Evolutionary conservation across 2,329 filamentous ascomycete genomes (phyloP).

Genomic region (Raffaelea albimanens): DNA sequence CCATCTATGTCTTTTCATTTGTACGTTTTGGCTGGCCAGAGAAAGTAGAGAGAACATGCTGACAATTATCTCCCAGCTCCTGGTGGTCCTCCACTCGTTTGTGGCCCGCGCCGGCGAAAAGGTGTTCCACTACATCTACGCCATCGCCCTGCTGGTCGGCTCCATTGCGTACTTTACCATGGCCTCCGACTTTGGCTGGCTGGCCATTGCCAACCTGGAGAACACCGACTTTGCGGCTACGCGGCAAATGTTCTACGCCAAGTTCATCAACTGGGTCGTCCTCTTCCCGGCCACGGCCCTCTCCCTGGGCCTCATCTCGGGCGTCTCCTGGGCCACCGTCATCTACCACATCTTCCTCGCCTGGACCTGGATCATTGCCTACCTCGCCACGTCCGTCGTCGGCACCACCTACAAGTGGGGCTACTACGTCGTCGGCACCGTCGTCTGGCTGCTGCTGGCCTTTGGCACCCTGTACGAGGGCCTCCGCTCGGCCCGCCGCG

Average conservation of each 20-base stretch:
- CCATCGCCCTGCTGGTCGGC: slow-evolving; percentile 37
- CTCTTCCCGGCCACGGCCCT: slow-evolving; percentile 35
- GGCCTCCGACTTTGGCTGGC: slow-evolving; percentile 41
- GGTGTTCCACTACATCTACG: slow-evolving; percentile 49
- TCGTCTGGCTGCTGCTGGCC: slow-evolving; percentile 36
- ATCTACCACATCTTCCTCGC: slow-evolving; percentile 37
- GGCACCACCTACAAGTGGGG: slow-evolving; percentile 46
- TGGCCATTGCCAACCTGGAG: slow-evolving; percentile 22
- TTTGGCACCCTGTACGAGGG: slow-evolving; percentile 31
- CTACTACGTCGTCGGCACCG: slow-evolving; percentile 42
- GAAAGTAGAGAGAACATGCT: too few species aligned
- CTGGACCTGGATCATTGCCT: slow-evolving; percentile 42
- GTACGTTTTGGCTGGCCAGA: slow-evolving; percentile 16
- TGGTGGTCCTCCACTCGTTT: slow-evolving; percentile 29
- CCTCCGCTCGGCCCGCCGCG: slow-evolving; percentile 25
- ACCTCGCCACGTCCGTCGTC: slow-evolving; percentile 39
- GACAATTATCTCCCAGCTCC: slow-evolving; percentile 21
- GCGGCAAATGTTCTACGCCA: slow-evolving; percentile 45
- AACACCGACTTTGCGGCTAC: slow-evolving; percentile 18
- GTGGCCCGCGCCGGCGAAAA: slow-evolving; percentile 35
- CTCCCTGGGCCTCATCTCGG: slow-evolving; percentile 37
- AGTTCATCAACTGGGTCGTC: slow-evolving; percentile 48
- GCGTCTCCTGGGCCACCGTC: slow-evolving; percentile 47
- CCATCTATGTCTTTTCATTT: slow-evolving; percentile 35
- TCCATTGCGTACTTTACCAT: slow-evolving; percentile 40